These are phyloP conservation scores for Xylaria flabelliformis DNA, from an alignment of 495 filamentous ascomycete species.

Conservation along the genomic window DNA sequence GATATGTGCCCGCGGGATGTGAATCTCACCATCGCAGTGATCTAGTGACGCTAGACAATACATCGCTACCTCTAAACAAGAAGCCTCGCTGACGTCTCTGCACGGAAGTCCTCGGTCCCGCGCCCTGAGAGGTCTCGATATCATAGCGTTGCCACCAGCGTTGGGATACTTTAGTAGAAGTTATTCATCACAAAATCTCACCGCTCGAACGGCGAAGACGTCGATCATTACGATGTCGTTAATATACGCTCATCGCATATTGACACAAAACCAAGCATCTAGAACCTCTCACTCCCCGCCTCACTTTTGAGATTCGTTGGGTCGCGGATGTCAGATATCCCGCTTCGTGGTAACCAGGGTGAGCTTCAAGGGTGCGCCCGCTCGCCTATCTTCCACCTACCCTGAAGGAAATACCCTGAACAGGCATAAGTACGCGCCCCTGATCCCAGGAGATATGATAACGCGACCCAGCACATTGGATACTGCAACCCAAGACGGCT, in stretches of 20 bases:
- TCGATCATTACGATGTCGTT: slow-evolving; percentile 4
- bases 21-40: neutral
- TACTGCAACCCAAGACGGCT: neutral
- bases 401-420: slow-evolving; percentile 6
- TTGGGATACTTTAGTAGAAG: neutral
- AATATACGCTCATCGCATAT: neutral
- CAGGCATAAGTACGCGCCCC: slow-evolving; percentile 2
- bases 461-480: slow-evolving; percentile 20
- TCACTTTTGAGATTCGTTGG: slow-evolving; percentile 4
- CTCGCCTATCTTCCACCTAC: slow-evolving; percentile 13
- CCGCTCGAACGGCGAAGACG: neutral
- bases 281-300: neutral
- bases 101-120: neutral
- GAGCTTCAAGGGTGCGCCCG: slow-evolving; percentile 16
- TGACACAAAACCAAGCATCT: neutral
- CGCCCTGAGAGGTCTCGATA: neutral
- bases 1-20: neutral
- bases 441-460: neutral
- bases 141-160: neutral
- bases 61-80: neutral
- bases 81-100: neutral
- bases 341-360: neutral
- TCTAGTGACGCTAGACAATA: neutral
- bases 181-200: neutral
- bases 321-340: slow-evolving; percentile 15